Conservation (phyloP, 768 basidiomycete species). For the Agrocybe chaxingu region DNA sequence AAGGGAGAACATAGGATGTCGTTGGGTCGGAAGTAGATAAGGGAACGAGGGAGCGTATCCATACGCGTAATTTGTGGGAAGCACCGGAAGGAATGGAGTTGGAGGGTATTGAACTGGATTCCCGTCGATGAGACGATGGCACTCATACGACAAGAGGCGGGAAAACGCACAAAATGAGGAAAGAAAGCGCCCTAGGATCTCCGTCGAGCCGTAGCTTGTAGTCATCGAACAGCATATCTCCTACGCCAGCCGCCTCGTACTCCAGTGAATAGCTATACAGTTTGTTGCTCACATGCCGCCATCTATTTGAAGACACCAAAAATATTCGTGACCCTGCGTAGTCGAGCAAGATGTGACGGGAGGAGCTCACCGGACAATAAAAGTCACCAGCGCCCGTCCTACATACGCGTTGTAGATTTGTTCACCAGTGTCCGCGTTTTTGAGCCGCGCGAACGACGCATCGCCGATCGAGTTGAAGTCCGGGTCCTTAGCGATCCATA, state of each 20-base stretch:
- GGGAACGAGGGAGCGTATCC: conserved; percentile 50
- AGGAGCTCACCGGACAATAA: conserved; percentile 45
- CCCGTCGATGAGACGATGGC: not conserved
- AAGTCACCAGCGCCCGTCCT: conserved; percentile 55
- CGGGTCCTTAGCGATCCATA: conserved; percentile 66
- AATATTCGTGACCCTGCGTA: not conserved
- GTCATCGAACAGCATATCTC: conserved; percentile 51
- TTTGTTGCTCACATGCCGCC: conserved; percentile 40
- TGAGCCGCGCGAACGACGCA: conserved; percentile 52
- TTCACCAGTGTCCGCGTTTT: conserved; percentile 36
- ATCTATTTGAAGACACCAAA: conserved; percentile 32
- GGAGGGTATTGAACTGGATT: conserved; percentile 49
- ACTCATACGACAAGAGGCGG: not conserved
- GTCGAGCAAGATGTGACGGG: not conserved
- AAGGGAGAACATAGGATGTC: conserved; percentile 31
- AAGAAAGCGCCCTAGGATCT: conserved; percentile 50
- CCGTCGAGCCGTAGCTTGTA: conserved; percentile 49
- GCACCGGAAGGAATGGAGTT: conserved; percentile 52
- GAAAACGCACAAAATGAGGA: conserved; percentile 56
- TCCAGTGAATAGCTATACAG: conserved; percentile 57
- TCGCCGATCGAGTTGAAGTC: conserved; percentile 58
- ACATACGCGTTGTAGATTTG: conserved; percentile 54
- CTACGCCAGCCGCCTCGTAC: conserved; percentile 64
- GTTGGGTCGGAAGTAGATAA: conserved; percentile 24
- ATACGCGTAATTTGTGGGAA: conserved; percentile 61